Conservation (phyloP, 2,329 filamentous ascomycete genomes). For the Sclerotiophoma versabilis region DNA sequence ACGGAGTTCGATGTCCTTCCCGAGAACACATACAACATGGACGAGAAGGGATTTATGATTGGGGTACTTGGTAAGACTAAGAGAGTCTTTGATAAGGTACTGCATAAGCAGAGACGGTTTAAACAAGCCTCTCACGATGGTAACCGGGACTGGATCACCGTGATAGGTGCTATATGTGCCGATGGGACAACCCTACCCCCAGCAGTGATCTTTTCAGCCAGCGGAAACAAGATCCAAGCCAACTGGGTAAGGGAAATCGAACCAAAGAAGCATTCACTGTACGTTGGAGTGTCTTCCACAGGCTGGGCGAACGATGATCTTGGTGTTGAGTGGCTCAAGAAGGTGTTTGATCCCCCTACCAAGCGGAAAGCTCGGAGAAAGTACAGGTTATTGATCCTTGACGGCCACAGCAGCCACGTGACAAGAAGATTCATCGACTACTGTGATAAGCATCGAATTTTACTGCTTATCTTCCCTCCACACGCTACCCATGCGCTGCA, state of each 20-base stretch:
- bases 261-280: not conserved
- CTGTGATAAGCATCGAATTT: slow-evolving; percentile 20
- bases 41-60: slow-evolving; percentile 7
- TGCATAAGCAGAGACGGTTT: not conserved
- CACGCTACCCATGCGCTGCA: too few relatives aligned
- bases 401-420: slow-evolving; percentile 22
- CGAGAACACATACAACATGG: not conserved
- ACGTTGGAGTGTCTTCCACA: slow-evolving; percentile 1
- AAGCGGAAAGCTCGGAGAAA: slow-evolving; percentile 16
- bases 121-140: slow-evolving; percentile 9
- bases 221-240: slow-evolving; percentile 1
- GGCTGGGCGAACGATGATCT: not conserved
- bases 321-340: not conserved
- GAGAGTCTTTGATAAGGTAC: not conserved
- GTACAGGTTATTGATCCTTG: slow-evolving; percentile 20
- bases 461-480: slow-evolving; percentile 1
- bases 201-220: slow-evolving; percentile 17
- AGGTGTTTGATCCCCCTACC: slow-evolving; percentile 18
- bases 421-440: slow-evolving; percentile 21
- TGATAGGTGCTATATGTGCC: slow-evolving; percentile 16
- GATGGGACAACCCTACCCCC: slow-evolving; percentile 15
- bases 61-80: not conserved
- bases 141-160: slow-evolving; percentile 14
- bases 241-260: slow-evolving; percentile 15
- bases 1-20: not conserved